Percentiles rank a stretch among this genome's conserved stretches.
phyloP scores from a whole-genome alignment of 2,329 filamentous ascomycete species.

The Colletotrichum sublineola region DNA sequence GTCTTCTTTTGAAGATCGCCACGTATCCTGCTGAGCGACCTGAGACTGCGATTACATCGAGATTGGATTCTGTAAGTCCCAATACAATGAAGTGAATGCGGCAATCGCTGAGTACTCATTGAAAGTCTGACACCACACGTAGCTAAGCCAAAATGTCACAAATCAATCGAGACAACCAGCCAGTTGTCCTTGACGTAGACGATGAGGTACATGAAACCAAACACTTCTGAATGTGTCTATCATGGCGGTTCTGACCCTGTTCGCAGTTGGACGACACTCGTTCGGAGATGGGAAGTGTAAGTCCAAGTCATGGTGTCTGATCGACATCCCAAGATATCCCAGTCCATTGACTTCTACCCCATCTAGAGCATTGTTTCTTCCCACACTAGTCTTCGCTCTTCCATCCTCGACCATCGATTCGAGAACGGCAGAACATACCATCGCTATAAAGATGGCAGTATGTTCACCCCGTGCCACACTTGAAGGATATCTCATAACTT shows the following conservation, averaged over 20 bases:
- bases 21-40: neutral
- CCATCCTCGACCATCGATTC: slow-evolving; percentile 42
- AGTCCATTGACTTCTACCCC: neutral
- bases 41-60: neutral
- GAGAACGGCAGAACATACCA: slow-evolving; percentile 39
- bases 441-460: slow-evolving; percentile 44
- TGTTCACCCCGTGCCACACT: neutral
- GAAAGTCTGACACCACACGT: neutral
- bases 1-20: neutral
- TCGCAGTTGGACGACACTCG: neutral
- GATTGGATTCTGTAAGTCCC: neutral
- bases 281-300: neutral
- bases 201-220: neutral
- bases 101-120: neutral
- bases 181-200: neutral
- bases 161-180: neutral
- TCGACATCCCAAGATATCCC: neutral
- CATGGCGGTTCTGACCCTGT: neutral
- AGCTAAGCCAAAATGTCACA: neutral
- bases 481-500: neutral
- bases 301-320: neutral
- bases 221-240: neutral
- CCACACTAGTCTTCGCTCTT: slow-evolving; percentile 50
- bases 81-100: no score
- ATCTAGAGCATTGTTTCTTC: slow-evolving; percentile 40